Evolutionary conservation across 768 basidiomycete genomes (phyloP), one percentile per base, ranked within the genome.

Genomic region (Tricholoma furcatifolium): DNA sequence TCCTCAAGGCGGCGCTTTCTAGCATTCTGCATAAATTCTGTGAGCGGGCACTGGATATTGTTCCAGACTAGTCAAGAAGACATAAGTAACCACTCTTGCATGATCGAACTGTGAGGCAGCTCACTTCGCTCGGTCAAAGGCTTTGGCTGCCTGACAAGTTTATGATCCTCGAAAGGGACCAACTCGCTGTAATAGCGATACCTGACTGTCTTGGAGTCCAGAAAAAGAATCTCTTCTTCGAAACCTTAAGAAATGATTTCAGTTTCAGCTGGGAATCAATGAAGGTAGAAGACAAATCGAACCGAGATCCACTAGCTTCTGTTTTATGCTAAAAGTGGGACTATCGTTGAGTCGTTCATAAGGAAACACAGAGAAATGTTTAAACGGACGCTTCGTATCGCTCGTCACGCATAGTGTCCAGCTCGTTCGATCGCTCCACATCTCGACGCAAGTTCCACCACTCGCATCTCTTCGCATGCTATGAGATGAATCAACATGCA

Each of bases 391-490:
- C 51, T 44, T 44, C 43, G 27, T 46, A 54, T 39, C 62, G 41
- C 45, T 54, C 53, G 20, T 38, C 40, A n/a, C 60, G 58, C 11
- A 54, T 50, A 18, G 43, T 47, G 21, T 59, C 51, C 35, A 61
- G 40, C 46, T 60, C 57, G 39, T 30, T 42, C 4, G 36, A 39
- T 14, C 60, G 54, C 42, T 52, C 44, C 27, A 39, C n/a, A 24
- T 18, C 50, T 35, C 54, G 50, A 14, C 43, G 32, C 17, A 30
- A 20, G 27, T 56, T 57, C 60, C 57, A 60, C 3, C 17, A 14
- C 27, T 59, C 51, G 34, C 58, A 63, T 48, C 30, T 41, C 0
- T 17, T 38, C 8, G 60, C 60, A 47, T 61, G 60, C 60, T 63
- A 30, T 21, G 41, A 4, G 38, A n/a, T 39, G 4, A 2, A 23